A percentile compares a stretch with the other conserved stretches of the same genome.
These are phyloP conservation scores for Sporothrix sp. DNA, from an alignment of 2,329 filamentous ascomycete genomes.

Conservation along the genomic window DNA sequence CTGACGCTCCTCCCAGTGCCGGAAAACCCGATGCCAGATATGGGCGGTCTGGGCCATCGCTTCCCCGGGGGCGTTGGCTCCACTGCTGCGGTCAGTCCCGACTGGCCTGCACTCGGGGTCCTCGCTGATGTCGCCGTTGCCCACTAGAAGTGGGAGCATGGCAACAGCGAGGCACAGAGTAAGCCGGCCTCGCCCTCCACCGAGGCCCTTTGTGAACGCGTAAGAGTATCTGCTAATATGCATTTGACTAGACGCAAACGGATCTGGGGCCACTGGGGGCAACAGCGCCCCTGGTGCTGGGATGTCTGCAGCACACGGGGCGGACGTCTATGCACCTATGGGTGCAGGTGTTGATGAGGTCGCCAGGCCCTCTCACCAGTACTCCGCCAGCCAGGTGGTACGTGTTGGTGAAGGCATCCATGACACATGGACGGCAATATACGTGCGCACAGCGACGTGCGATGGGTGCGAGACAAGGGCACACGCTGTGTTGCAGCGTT, in stretches of 20 bases:
- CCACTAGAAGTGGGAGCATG: neutral
- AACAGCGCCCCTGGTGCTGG: no score
- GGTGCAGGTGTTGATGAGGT: neutral
- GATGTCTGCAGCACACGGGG: no score
- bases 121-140: neutral
- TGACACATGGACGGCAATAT: neutral
- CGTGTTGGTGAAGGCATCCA: neutral
- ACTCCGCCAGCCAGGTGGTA: no score
- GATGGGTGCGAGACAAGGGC: slow-evolving; percentile 1
- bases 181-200: neutral
- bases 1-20: no score
- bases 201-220: no score
- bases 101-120: neutral
- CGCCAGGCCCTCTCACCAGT: neutral
- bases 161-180: neutral
- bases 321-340: no score
- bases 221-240: no score
- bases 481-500: neutral
- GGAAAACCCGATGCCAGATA: no score
- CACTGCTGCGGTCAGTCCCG: neutral
- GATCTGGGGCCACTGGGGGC: no score
- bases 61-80: no score
- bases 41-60: no score
- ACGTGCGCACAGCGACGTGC: neutral
- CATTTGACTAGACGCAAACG: no score